Conservation (phyloP, 192 early-diverging fungal species). For the Anaeromyces robustus region DNA sequence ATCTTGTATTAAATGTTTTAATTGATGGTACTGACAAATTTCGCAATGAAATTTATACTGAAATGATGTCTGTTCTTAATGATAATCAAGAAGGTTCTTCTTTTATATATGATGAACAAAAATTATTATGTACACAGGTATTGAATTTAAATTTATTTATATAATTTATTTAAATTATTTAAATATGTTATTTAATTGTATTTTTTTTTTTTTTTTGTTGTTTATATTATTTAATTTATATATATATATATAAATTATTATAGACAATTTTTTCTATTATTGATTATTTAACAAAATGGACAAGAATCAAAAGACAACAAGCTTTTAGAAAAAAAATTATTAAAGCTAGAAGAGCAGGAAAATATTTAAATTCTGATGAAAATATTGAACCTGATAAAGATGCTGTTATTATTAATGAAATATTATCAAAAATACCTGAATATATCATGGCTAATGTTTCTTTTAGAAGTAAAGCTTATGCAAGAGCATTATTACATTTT, state of each 20-base stretch:
- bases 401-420: conserved; percentile 15
- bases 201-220: no score
- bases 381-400: conserved; percentile 3
- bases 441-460: conserved; percentile 43
- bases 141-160: not conserved
- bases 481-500: conserved; percentile 50
- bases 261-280: conserved; percentile 24
- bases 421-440: conserved; percentile 44
- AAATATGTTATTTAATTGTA: no score
- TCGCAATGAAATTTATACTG: conserved; percentile 13
- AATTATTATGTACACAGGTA: conserved; percentile 22
- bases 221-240: no score
- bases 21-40: conserved; percentile 9
- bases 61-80: conserved; percentile 24
- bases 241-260: no score
- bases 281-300: conserved; percentile 34
- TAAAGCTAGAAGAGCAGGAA: conserved; percentile 4
- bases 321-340: conserved; percentile 9
- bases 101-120: conserved; percentile 8
- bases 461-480: conserved; percentile 37
- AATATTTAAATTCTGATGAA: conserved; percentile 9
- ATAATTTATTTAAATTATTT: no score
- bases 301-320: conserved; percentile 11
- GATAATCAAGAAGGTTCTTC: conserved; percentile 1
- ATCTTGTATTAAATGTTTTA: conserved; percentile 28